Evolutionary conservation across 2,329 filamentous ascomycete species (phyloP).

Genomic region (Coniochaeta sp.): DNA sequence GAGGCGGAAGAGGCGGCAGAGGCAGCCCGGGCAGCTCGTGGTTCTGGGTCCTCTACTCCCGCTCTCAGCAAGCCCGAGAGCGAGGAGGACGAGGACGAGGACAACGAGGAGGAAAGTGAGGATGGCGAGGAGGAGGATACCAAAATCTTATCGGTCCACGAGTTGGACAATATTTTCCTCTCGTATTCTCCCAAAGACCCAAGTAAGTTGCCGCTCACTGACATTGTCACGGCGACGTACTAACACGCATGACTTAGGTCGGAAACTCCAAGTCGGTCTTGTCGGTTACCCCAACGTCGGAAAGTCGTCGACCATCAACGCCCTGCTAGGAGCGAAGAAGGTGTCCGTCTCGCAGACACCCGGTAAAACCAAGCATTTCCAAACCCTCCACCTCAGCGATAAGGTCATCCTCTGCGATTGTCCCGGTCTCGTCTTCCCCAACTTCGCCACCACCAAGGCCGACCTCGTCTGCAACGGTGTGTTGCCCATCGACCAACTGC

Average conservation of each 20-base stretch:
- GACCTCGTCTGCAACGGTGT: slow-evolving; percentile 94
- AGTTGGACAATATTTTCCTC: slow-evolving; percentile 84
- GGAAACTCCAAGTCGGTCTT: slow-evolving; percentile 81
- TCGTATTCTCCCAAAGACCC: slow-evolving; percentile 53
- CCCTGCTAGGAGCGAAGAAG: slow-evolving; percentile 96
- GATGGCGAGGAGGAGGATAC: slow-evolving; percentile 39
- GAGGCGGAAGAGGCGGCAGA: slow-evolving; percentile 24
- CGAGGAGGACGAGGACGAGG: slow-evolving; percentile 27
- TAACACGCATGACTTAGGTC: slow-evolving; percentile 32
- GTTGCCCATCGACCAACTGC: slow-evolving; percentile 90
- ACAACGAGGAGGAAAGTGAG: slow-evolving; percentile 10
- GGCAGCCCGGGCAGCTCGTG: slow-evolving; percentile 3
- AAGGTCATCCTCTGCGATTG: slow-evolving; percentile 93
- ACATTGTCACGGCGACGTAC: neutral
- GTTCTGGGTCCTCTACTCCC: slow-evolving; percentile 1
- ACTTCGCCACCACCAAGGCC: slow-evolving; percentile 93
- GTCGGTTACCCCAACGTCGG: slow-evolving; percentile 98
- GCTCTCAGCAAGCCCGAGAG: slow-evolving; percentile 7
- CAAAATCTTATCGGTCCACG: slow-evolving; percentile 84
- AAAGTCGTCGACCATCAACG: slow-evolving; percentile 99
- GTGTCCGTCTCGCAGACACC: slow-evolving; percentile 96
- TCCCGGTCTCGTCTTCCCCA: slow-evolving; percentile 95
- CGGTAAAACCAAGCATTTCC: slow-evolving; percentile 98
- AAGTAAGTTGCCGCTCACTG: slow-evolving; percentile 29
- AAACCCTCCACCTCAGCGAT: slow-evolving; percentile 90